phyloP scores from a whole-genome alignment of 139 green algal species.

The Closterium sp. region DNA sequence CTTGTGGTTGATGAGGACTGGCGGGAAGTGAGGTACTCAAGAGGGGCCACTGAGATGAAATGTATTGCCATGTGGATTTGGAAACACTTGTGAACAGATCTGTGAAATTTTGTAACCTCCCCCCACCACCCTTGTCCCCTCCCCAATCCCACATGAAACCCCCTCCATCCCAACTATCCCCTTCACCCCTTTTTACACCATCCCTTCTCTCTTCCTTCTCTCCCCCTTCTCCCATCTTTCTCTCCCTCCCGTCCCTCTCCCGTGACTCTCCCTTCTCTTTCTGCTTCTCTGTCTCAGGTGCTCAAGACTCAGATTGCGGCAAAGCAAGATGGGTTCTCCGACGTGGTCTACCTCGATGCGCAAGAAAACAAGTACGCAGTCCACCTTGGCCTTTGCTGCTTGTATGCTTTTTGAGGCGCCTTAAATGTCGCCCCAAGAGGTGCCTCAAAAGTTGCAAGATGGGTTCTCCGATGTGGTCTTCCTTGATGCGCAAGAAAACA shows the following conservation, averaged over 20 bases:
- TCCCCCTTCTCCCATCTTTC: background rate
- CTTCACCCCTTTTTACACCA: background rate
- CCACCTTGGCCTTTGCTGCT: no score
- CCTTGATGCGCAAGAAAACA: slow-evolving; percentile 83
- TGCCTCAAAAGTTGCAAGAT: no score
- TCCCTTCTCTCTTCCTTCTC: background rate
- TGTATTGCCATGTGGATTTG: no score
- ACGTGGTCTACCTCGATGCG: slow-evolving; percentile 94
- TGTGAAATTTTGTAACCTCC: no score
- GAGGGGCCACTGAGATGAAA: no score
- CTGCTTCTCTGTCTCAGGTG: slow-evolving; percentile 56
- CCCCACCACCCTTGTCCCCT: no score
- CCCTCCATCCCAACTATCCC: background rate
- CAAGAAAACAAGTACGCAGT: slow-evolving; percentile 65
- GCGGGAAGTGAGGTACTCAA: no score
- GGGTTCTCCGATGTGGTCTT: slow-evolving; percentile 86
- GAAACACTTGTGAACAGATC: no score
- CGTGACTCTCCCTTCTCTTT: background rate
- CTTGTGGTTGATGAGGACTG: no score
- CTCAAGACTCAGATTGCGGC: slow-evolving; percentile 84
- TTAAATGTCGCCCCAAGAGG: no score
- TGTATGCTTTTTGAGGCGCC: no score
- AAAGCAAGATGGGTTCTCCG: slow-evolving; percentile 79
- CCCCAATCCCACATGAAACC: no score
- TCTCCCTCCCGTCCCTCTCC: background rate